These are phyloP conservation scores for Ceratocystis lukuohia DNA, from an alignment of 2,329 filamentous ascomycete species.

Conservation along the genomic window DNA sequence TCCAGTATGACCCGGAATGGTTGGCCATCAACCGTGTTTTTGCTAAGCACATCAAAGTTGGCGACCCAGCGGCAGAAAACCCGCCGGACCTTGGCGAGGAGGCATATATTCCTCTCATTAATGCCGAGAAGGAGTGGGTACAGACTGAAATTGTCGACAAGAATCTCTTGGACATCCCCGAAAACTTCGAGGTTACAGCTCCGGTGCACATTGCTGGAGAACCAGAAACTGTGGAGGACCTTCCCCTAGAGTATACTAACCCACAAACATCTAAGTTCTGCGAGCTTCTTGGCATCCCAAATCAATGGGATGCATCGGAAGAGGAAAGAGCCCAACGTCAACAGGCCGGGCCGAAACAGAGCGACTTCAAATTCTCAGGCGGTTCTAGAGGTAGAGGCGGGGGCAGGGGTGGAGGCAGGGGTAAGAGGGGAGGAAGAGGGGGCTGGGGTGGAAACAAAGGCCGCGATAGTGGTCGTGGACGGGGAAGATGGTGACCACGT, in stretches of 20 bases:
- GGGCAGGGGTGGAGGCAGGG: constrained; percentile 27
- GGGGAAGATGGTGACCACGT: neutral
- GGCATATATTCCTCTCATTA: constrained; percentile 54
- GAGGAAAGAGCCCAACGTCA: constrained; percentile 54
- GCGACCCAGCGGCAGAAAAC: constrained; percentile 40
- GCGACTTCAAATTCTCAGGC: constrained; percentile 23
- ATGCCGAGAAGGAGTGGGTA: constrained; percentile 63
- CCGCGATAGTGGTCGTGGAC: constrained; percentile 21
- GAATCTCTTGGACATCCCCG: constrained; percentile 53
- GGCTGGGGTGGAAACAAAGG: constrained; percentile 24
- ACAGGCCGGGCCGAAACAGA: constrained; percentile 30
- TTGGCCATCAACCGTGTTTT: constrained; percentile 83
- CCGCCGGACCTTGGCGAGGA: constrained; percentile 54
- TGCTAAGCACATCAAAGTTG: constrained; percentile 49
- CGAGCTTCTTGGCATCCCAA: constrained; percentile 58
- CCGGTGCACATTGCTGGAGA: constrained; percentile 49
- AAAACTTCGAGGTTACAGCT: constrained; percentile 66
- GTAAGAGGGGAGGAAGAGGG: constrained; percentile 30
- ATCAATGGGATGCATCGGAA: constrained; percentile 59
- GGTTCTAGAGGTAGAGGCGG: constrained; percentile 29
- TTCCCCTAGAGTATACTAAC: constrained; percentile 71
- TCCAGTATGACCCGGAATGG: constrained; percentile 89
- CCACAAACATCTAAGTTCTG: constrained; percentile 78
- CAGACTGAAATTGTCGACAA: constrained; percentile 55
- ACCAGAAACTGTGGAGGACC: constrained; percentile 44